These are phyloP conservation scores for Poteriospumella lacustris DNA, from an alignment of 108 stramenopile species.

Conservation along the genomic window DNA sequence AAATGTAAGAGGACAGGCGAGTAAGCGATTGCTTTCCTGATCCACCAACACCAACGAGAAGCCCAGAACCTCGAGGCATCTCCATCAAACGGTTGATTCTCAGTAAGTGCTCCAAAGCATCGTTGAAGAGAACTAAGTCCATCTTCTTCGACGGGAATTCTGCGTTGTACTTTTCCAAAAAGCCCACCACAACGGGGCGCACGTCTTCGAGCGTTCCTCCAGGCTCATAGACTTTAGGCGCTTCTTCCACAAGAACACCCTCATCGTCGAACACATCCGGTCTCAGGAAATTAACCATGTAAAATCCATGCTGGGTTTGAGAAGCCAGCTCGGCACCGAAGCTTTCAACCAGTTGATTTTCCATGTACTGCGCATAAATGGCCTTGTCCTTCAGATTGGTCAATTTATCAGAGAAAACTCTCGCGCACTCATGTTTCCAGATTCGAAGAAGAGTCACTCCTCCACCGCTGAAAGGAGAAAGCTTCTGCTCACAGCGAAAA, in stretches of 20 bases:
- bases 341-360: slow-evolving; percentile 51
- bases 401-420: slow-evolving; percentile 80
- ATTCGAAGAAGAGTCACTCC: slow-evolving; percentile 60
- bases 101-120: slow-evolving; percentile 75
- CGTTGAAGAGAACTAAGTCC: slow-evolving; percentile 83
- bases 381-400: slow-evolving; percentile 74
- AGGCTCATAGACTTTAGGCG: slow-evolving; percentile 78
- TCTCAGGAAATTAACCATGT: slow-evolving; percentile 80
- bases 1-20: slow-evolving; percentile 70
- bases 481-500: slow-evolving; percentile 25
- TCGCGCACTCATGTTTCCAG: slow-evolving; percentile 77
- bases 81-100: slow-evolving; percentile 74
- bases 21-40: slow-evolving; percentile 80
- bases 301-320: slow-evolving; percentile 43
- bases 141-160: slow-evolving; percentile 71
- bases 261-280: slow-evolving; percentile 77
- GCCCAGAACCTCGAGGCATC: slow-evolving; percentile 74
- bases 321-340: slow-evolving; percentile 39
- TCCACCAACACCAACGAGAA: slow-evolving; percentile 82
- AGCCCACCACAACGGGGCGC: slow-evolving; percentile 63
- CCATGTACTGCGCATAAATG: slow-evolving; percentile 58
- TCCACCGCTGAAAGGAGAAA: slow-evolving; percentile 16
- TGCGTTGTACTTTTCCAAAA: slow-evolving; percentile 70
- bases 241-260: slow-evolving; percentile 67
- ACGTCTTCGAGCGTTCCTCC: slow-evolving; percentile 68